phyloP scores from a whole-genome alignment of 1,139 yeast species.

The Kodamaea alishanica region DNA sequence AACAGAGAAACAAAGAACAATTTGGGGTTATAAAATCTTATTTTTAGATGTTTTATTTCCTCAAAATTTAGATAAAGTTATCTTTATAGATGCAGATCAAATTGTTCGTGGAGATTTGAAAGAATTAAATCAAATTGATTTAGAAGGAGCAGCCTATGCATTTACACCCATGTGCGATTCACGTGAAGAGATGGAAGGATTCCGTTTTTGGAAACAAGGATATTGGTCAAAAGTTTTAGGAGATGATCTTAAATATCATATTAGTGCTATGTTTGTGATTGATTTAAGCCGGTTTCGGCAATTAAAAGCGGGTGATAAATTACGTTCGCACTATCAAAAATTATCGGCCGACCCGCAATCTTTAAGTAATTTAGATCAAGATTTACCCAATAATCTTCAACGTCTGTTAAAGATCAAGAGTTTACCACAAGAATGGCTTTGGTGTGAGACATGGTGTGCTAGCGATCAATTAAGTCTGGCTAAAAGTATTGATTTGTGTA shows the following conservation, averaged over 20 bases:
- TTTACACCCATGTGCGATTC: constrained; percentile 88
- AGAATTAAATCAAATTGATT: constrained; percentile 61
- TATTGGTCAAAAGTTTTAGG: constrained; percentile 74
- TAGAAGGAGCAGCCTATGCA: constrained; percentile 79
- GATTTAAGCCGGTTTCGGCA: constrained; percentile 66
- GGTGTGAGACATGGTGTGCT: constrained; percentile 96
- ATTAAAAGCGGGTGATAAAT: constrained; percentile 68
- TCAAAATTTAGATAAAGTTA: constrained; percentile 63
- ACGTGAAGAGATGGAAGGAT: constrained; percentile 76
- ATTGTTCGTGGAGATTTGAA: constrained; percentile 70
- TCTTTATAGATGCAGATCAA: constrained; percentile 86
- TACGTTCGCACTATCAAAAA: constrained; percentile 84
- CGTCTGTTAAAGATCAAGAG: constrained; percentile 61
- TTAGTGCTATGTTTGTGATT: constrained; percentile 80
- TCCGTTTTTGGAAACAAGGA: constrained; percentile 89
- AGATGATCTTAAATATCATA: constrained; percentile 65
- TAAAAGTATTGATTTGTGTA: constrained; percentile 78
- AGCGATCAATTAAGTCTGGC: constrained; percentile 58
- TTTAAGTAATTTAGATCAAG: constrained; percentile 83
- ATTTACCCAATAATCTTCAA: constrained; percentile 85
- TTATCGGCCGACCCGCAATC: constrained; percentile 78
- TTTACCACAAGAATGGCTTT: constrained; percentile 78
- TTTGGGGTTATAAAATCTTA: constrained; percentile 86
- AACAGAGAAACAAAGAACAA: constrained; percentile 67
- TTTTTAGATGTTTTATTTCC: constrained; percentile 89